These are phyloP conservation scores for Fusarium metavorans DNA, from an alignment of 2,329 filamentous ascomycete genomes.

Conservation along the genomic window DNA sequence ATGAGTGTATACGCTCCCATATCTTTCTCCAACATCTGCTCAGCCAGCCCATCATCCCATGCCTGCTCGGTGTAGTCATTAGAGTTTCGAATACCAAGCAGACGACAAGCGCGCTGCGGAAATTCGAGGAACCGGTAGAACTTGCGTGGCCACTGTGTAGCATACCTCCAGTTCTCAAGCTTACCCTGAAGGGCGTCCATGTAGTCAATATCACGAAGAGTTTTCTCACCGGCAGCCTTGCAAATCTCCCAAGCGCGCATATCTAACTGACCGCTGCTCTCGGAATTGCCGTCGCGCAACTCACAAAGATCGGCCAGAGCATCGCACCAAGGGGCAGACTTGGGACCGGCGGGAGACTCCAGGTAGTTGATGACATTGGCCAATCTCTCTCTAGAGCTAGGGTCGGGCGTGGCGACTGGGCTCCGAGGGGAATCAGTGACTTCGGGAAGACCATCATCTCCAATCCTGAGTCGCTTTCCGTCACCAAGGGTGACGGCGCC, in stretches of 20 bases:
- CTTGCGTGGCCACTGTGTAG: too few relatives aligned
- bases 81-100: not conserved
- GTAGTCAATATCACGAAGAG: too few relatives aligned
- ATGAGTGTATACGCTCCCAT: not conserved
- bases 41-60: not conserved
- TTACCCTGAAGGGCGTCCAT: too few relatives aligned
- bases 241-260: not conserved
- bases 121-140: too few relatives aligned
- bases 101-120: not conserved
- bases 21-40: not conserved
- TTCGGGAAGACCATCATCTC: not conserved
- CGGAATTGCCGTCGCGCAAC: not conserved
- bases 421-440: not conserved
- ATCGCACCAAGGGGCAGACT: not conserved
- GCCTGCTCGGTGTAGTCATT: rapidly evolving
- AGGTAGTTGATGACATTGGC: not conserved
- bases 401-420: not conserved
- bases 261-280: not conserved
- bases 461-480: not conserved
- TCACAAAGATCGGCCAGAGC: not conserved
- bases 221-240: not conserved
- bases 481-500: not conserved
- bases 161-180: too few relatives aligned
- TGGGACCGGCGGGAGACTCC: not conserved
- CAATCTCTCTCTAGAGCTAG: not conserved